Base-by-base conservation (phyloP, 495 filamentous ascomycete species). In the Viridothelium virens region DNA sequence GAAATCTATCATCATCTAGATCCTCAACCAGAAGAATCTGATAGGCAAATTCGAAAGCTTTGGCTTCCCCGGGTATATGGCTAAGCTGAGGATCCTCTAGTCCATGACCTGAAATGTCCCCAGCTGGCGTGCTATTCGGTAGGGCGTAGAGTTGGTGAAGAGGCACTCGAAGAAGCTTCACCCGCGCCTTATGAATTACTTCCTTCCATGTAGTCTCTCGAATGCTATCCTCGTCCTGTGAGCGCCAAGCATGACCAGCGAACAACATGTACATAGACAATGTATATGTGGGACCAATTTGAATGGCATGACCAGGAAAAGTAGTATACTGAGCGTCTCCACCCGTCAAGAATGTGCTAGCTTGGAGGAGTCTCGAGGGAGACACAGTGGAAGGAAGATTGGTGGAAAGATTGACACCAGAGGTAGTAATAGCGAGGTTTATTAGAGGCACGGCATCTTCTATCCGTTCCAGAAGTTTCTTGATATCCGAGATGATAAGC, bases 251-350 rank as follows among this genome's bases (percentile, higher is more conserved):
- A 76, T 99, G 92, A 25, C 91, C 86, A 12, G 85, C 82, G 73
- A 97, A 99, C 4, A 97, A 85, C 95, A 99, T 97, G 77, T 97
- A 99, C 75, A 97, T 80, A 1, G 93, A 95, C 16, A 97, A 74
- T 0, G 84, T 91, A 72, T 97, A 97, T 0, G 87, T 86, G 0
- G 94, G 90, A 0, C 95, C 95, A 62, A 97, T 86, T 70, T 97
- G 95, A 46, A 92, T 85, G 1, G 90, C 82, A 6, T 80, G 76
- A 0, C 77, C 80, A 12, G 86, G 83, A 4, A 84, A 79, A 70
- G 86, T 79, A 4, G 83, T 83, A 74, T 95, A 97, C 67, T 92
- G 89, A 0, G 87, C 86, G 76, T 97, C 95, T 3, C 91, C 92
- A 61, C 89, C 87, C 44, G 87, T 95, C 41, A 99, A 83, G 67